Evolutionary conservation across 306 rosid genomes (phyloP).

Genomic region (Cajanus cajan): DNA sequence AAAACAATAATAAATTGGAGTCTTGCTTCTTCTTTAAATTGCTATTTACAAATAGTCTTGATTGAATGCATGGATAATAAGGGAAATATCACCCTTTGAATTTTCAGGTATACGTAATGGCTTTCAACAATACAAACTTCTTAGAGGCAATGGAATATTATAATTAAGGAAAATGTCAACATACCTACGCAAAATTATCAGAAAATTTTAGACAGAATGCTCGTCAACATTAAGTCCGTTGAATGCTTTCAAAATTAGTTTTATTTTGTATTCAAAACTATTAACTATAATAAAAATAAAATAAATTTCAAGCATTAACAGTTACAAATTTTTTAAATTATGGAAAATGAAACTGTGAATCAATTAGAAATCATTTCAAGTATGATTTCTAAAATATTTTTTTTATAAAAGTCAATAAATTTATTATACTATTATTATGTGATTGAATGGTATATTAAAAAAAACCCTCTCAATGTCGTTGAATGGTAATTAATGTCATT

Average conservation of each 20-base stretch:
- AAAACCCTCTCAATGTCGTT: too few species aligned
- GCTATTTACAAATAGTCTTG: neutral
- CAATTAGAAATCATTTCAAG: neutral
- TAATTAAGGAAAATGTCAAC: neutral
- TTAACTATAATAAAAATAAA: neutral
- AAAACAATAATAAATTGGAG: neutral
- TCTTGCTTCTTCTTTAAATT: neutral
- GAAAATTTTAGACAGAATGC: neutral
- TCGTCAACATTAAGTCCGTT: slow-evolving; percentile 31
- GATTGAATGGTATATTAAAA: too few species aligned
- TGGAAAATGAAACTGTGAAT: neutral
- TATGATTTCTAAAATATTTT: neutral
- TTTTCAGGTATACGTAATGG: neutral
- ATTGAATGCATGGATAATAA: neutral
- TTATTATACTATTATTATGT: too few species aligned
- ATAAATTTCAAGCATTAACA: too few species aligned
- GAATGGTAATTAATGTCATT: neutral
- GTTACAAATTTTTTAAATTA: neutral
- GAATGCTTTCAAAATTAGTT: neutral
- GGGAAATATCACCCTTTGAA: neutral
- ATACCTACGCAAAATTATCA: neutral
- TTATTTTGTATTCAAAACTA: neutral
- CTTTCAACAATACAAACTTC: neutral
- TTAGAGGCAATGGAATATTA: neutral
- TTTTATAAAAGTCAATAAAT: too few species aligned